phyloP scores from a whole-genome alignment of 75 land plant genomes.

The Cunninghamia lanceolata region DNA sequence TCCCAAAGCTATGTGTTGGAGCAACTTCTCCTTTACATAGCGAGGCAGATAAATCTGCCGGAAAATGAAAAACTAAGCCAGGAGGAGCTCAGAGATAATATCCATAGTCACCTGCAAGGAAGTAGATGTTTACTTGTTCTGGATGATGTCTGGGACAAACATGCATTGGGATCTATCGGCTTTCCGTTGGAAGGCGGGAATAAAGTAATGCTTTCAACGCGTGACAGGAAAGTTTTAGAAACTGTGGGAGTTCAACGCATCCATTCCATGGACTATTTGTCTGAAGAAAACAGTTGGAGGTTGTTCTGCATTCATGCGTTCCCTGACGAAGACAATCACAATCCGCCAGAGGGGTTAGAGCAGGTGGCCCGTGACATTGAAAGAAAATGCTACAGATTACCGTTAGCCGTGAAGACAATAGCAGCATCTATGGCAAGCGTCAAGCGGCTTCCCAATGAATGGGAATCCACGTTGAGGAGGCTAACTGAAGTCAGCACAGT shows the following conservation, averaged over 20 bases:
- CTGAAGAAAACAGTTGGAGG: not conserved
- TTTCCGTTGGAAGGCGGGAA: not conserved
- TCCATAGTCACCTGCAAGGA: not conserved
- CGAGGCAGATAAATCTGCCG: not conserved
- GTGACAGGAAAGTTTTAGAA: not conserved
- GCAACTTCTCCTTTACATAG: not conserved
- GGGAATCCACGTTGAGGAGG: not conserved
- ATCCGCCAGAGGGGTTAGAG: not conserved
- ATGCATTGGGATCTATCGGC: not conserved
- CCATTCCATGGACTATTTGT: not conserved
- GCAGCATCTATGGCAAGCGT: not conserved
- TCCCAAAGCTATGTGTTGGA: not conserved
- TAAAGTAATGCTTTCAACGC: not conserved
- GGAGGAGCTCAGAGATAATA: not conserved
- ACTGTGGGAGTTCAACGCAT: not conserved
- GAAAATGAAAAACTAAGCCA: not conserved
- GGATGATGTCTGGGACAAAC: slow-evolving; percentile 7
- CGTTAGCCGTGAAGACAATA: not conserved
- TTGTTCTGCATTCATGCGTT: not conserved
- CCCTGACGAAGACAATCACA: not conserved
- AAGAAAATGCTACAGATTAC: not conserved
- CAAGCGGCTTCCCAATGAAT: not conserved
- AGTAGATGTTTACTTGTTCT: not conserved
- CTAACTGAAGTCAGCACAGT: not conserved
- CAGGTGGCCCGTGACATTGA: not conserved